Evolutionary conservation across 495 filamentous ascomycete species (phyloP), one percentile per base, ranked within the genome.

Genomic region (Penicillium flavigenum): DNA sequence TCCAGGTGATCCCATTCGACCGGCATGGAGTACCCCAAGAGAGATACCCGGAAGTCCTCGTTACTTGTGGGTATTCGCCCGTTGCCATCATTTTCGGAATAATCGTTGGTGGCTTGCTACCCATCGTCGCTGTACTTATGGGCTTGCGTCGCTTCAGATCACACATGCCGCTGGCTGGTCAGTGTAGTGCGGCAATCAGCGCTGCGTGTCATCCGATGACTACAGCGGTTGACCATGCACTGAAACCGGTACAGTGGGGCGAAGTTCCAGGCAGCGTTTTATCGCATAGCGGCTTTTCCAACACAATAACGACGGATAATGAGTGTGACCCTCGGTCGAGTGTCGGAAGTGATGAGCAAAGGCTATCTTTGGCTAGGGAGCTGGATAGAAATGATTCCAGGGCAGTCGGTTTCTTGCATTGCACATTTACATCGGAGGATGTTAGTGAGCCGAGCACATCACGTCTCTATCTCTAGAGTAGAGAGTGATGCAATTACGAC

Each of bases 121-220:
- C 63, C 0, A 27, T 54, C 5, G 36, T 56, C 1, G 20, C 63
- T 20, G 10, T 65, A 1, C 24, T n/a, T 22, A 10, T 69, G 16
- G 57, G 62, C 0, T 64, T 67, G 19, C 47, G 70, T 12, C 54
- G 57, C n/a, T 71, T 73, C 56, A 50, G 50, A 12, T 63, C 60
- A 4, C 59, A 58, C 1, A 76, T 81, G 55, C 76, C 79, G 1
- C 47, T 80, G 1, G 74, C 72, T 0, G 71, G 67, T 4, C 70
- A 65, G 45, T 78, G 71, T 51, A 79, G 75, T 51, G 65, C 70
- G 9, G 79, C 71, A 2, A 76, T 84, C 29, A 78, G 76, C 54
- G 80, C 80, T 0, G 79, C 79, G 0, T 82, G 77, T 57, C 76
- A 80, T 67, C 59, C 64, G 8, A 27, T 17, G 6, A 27, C 45